Conservation (phyloP, 805 yeast genomes). For the Wickerhamiella brachini region DNA sequence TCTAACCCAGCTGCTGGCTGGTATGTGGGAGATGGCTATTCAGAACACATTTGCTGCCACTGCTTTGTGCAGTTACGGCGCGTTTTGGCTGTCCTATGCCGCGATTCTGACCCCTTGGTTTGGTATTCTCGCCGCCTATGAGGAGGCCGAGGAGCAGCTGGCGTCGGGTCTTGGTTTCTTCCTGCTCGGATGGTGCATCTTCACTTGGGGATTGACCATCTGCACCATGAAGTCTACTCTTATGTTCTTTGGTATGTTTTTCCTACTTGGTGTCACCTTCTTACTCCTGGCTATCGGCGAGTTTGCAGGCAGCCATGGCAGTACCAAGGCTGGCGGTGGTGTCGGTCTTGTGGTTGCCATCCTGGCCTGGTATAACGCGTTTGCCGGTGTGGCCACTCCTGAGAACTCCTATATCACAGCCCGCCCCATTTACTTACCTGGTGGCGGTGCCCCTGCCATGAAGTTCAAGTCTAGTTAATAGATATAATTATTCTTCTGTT, state of each 20-base stretch:
- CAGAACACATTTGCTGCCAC: conserved; percentile 59
- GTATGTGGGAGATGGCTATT: conserved; percentile 49
- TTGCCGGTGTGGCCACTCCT: conserved; percentile 44
- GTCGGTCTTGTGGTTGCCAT: conserved; percentile 43
- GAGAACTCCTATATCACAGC: conserved; percentile 46
- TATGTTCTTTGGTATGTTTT: conserved; percentile 45
- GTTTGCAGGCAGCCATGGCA: conserved; percentile 30
- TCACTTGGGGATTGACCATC: conserved; percentile 39
- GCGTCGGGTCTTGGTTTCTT: conserved; percentile 44
- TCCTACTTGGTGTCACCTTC: conserved; percentile 41
- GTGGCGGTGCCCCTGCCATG: conserved; percentile 15
- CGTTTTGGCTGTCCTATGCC: conserved; percentile 55
- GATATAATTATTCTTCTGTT: not conserved
- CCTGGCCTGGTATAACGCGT: conserved; percentile 50
- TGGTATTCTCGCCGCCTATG: conserved; percentile 44
- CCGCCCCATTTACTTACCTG: conserved; percentile 38
- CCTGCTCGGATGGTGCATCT: conserved; percentile 48
- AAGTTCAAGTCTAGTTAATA: not conserved
- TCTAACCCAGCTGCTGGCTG: conserved; percentile 43
- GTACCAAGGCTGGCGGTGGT: conserved; percentile 47
- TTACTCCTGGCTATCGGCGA: conserved; percentile 40
- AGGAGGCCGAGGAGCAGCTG: conserved; percentile 24
- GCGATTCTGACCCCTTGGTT: conserved; percentile 47
- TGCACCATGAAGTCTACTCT: conserved; percentile 53
- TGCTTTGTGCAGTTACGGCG: conserved; percentile 50